Base-by-base conservation (phyloP, 768 basidiomycete species). In the Mycena leptocephala region DNA sequence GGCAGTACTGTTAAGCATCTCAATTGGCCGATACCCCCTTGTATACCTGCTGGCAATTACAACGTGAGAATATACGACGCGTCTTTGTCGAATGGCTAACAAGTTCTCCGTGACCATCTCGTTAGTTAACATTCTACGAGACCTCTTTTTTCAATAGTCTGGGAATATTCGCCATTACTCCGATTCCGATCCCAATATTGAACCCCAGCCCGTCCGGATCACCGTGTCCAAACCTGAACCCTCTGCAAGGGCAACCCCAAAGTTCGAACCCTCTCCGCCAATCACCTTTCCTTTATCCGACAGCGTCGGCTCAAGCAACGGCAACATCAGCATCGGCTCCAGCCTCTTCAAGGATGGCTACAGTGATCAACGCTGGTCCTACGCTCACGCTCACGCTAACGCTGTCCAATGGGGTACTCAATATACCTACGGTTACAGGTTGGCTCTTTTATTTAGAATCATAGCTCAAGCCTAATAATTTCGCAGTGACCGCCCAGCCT, bases 91-190 rank as follows among this genome's bases (percentile, higher is more conserved):
- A 56, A 55, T 28, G 58, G 28, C 79, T 35, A 24, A 68, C 59
- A 24, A 46, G 30, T 16, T 28, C 20, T 56, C n/a, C 28, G 26
- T 63, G n/a, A n/a, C n/a, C n/a, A n/a, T n/a, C n/a, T n/a, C n/a
- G n/a, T 8, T 62, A 88, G 87, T 74, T 88, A 28, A 88, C 87
- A 9, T 80, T 86, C 56, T 87, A 88, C 69, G 87, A 88, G 65
- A 65, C 71, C 22, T 83, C 84, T 4, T 76, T 75, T 26, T 78
- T 85, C 51, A 80, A 86, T 56, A 79, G 79, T 16, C 67, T 79
- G 28, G 77, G 71, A 10, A 83, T 78, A 73, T 88, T 84, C 63
- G 76, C 83, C 18, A 87, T 87, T 64, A 87, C 86, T 16, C 81
- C 85, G 3, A 76, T 88, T 28, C 81, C 83, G 0, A 76, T 87